These are phyloP conservation scores for Fomitopsis pinicola DNA, from an alignment of 1,284 basidiomycete species.

Conservation along the genomic window DNA sequence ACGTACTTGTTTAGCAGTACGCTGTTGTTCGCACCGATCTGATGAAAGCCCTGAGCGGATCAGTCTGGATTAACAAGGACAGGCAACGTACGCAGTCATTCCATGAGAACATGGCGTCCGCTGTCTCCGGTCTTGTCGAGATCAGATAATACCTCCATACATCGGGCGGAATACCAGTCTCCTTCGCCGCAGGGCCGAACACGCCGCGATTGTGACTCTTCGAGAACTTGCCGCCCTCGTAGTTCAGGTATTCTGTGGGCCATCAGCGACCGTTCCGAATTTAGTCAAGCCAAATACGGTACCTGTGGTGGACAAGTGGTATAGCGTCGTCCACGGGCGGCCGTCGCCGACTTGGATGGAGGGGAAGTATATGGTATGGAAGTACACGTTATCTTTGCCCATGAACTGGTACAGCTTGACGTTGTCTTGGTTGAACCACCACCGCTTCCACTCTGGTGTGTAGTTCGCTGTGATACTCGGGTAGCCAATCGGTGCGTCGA, in stretches of 20 bases:
- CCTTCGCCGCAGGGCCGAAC: conserved; percentile 92
- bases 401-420: conserved; percentile 98
- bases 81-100: conserved; percentile 73
- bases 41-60: background rate
- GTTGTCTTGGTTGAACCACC: conserved; percentile 96
- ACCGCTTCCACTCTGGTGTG: conserved; percentile 91
- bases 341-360: conserved; percentile 89
- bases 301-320: conserved; percentile 96
- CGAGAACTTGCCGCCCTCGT: conserved; percentile 98
- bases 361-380: conserved; percentile 97
- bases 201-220: conserved; percentile 97
- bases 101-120: conserved; percentile 98
- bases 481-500: conserved; percentile 97
- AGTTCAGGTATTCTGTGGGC: conserved; percentile 90
- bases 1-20: conserved; percentile 89
- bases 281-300: background rate
- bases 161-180: conserved; percentile 88
- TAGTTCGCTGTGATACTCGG: conserved; percentile 97
- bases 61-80: background rate
- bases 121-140: conserved; percentile 90
- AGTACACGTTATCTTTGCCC: conserved; percentile 98
- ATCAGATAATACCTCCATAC: conserved; percentile 99
- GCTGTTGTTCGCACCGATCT: conserved; percentile 92
- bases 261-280: conserved; percentile 4
- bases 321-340: conserved; percentile 89